Base-by-base conservation (phyloP, 257 asterid species). In the Osmanthus fragrans region DNA sequence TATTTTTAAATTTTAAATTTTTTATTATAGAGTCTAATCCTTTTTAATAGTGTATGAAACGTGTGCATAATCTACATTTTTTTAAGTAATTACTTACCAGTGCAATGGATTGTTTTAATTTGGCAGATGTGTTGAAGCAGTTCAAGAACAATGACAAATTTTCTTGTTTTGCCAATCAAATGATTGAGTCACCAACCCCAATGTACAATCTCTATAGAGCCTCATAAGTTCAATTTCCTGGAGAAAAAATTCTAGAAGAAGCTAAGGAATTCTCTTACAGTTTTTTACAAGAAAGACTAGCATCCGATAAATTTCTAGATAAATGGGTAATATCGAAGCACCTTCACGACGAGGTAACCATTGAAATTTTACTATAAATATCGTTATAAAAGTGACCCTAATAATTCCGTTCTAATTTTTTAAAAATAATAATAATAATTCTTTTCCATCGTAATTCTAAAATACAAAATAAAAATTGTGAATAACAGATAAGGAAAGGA, bases 261-360 rank as follows among this genome's bases (percentile, higher is more conserved):
- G 89, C 89, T 23, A 66, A 78, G 5, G 76, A 74, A 7, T 87
- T 85, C 27, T 75, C 86, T 9, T 78, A 77, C 65, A 51, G 72
- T 0, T 87, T 84, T 33, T 70, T 87, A 18, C 76, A 80, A 23
- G 78, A 84, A 5, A 77, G 72, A 56, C 36, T 82, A 3, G 77
- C 47, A 2, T 56, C 12, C 25, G 77, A 80, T 27, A 73, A 73
- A 51, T 51, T 83, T 34, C 54, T 80, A 3, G 93, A 89, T 66
- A 87, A 87, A 80, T 89, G 91, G 93, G 72, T 85, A 18, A 82
- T 86, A 67, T 83, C 91, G n/a, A 72, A 86, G 33, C 84, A 86
- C 77, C 79, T 87, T n/a, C 70, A 75, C 3, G 81, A 86, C 73
- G 93, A 89, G 93, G 89, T 86, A 64, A 67, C 15, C 13, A 25